Percentiles rank a stretch among this genome's conserved stretches.
These are phyloP conservation scores for Podospora didyma DNA, from an alignment of 495 filamentous ascomycete genomes.

Conservation along the genomic window DNA sequence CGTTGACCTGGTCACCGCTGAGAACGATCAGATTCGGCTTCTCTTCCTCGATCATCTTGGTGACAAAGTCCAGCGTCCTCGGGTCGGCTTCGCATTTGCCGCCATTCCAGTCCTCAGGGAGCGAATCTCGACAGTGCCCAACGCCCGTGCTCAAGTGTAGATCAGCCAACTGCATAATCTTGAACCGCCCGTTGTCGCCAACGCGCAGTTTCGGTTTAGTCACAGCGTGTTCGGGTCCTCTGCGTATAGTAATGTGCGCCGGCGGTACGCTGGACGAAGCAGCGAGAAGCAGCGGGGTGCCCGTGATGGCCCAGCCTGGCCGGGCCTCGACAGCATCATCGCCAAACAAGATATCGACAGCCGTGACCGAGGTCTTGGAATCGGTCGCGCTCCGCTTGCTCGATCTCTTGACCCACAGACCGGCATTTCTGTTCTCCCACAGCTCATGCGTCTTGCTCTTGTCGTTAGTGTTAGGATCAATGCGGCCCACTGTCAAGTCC, in stretches of 20 bases:
- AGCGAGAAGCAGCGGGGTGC: slow-evolving; percentile 65
- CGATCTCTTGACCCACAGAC: slow-evolving; percentile 84
- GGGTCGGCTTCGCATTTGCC: slow-evolving; percentile 86
- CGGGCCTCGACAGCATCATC: slow-evolving; percentile 90
- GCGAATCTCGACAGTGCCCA: slow-evolving; percentile 76
- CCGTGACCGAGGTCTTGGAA: slow-evolving; percentile 71
- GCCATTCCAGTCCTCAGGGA: slow-evolving; percentile 66
- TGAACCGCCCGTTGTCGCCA: slow-evolving; percentile 86
- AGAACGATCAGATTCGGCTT: slow-evolving; percentile 88
- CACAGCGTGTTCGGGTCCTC: slow-evolving; percentile 56
- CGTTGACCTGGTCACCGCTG: slow-evolving; percentile 92
- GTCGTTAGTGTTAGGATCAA: slow-evolving; percentile 57
- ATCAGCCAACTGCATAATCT: slow-evolving; percentile 93
- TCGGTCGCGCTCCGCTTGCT: slow-evolving; percentile 73
- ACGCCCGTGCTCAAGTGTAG: slow-evolving; percentile 87
- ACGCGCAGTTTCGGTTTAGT: slow-evolving; percentile 71
- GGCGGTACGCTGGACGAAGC: slow-evolving; percentile 55
- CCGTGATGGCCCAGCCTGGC: slow-evolving; percentile 71
- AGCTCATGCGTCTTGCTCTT: slow-evolving; percentile 40
- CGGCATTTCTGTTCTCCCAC: slow-evolving; percentile 79
- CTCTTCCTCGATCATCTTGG: slow-evolving; percentile 78
- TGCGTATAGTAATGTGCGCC: slow-evolving; percentile 69
- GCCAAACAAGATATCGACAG: slow-evolving; percentile 87
- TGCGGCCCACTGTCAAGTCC: slow-evolving; percentile 73
- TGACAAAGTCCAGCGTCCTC: slow-evolving; percentile 85